phyloP scores from a whole-genome alignment of 2,329 filamentous ascomycete genomes.

The Lecanicillium sp. region DNA sequence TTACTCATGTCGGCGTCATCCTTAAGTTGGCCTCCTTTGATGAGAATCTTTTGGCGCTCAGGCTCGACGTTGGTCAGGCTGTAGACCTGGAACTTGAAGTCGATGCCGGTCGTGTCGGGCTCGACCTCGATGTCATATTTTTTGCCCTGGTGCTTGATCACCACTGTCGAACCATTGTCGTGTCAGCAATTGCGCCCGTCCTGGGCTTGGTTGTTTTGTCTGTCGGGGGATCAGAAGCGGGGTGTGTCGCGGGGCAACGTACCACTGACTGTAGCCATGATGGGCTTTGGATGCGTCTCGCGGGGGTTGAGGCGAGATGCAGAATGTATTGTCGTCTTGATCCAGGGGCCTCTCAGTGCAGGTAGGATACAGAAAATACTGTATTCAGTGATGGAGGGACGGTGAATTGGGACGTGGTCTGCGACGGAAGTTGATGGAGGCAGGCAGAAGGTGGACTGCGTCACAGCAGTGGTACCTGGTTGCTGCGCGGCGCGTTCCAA shows the following conservation, averaged over 20 bases:
- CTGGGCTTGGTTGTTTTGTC: conserved; percentile 1
- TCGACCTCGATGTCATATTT: conserved; percentile 93
- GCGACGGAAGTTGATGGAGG: conserved; percentile 9
- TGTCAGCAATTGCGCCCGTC: conserved; percentile 13
- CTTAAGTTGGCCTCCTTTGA: conserved; percentile 92
- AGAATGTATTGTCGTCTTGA: conserved; percentile 7
- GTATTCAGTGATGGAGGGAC: background rate
- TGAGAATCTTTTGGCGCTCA: conserved; percentile 88
- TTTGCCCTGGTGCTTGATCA: conserved; percentile 92
- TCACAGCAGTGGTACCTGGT: conserved; percentile 26
- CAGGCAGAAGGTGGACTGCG: conserved; percentile 16
- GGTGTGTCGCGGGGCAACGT: conserved; percentile 19
- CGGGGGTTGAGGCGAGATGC: background rate
- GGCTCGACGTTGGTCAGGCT: conserved; percentile 94
- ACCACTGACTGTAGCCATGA: conserved; percentile 51
- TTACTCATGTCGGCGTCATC: conserved; percentile 84
- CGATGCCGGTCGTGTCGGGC: conserved; percentile 73
- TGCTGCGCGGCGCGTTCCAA: conserved; percentile 2
- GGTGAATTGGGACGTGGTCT: too few relatives aligned
- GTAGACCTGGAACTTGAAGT: conserved; percentile 92
- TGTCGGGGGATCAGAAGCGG: background rate
- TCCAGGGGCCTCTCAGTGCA: background rate
- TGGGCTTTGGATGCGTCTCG: conserved; percentile 10
- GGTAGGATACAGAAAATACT: background rate
- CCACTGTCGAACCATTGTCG: conserved; percentile 47